Evolutionary conservation across 805 yeast species (phyloP).

Genomic region (Kazachstania taianensis): DNA sequence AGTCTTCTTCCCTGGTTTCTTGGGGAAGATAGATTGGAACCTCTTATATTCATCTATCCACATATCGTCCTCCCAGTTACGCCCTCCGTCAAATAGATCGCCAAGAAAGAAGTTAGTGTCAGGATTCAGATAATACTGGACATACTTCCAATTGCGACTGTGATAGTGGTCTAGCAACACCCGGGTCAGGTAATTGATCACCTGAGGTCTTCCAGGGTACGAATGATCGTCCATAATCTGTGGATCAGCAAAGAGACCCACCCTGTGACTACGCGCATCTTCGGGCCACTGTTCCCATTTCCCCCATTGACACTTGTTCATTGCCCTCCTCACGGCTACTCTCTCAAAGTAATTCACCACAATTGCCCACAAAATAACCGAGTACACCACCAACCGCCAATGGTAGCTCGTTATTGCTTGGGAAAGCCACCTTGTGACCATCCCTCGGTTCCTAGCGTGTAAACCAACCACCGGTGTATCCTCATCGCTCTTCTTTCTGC

Average conservation of each 20-base stretch:
- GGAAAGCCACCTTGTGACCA: too few species aligned
- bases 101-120: constrained; percentile 75
- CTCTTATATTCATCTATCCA: constrained; percentile 68
- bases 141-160: constrained; percentile 57
- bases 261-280: constrained; percentile 34
- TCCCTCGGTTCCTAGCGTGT: too few species aligned
- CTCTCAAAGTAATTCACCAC: constrained; percentile 47
- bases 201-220: constrained; percentile 58
- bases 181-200: constrained; percentile 45
- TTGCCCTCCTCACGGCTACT: constrained; percentile 35
- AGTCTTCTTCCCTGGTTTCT: constrained; percentile 36
- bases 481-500: too few species aligned
- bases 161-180: constrained; percentile 68
- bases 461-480: too few species aligned
- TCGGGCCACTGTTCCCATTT: constrained; percentile 53
- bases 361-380: constrained; percentile 34
- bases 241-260: constrained; percentile 80
- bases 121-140: constrained; percentile 55
- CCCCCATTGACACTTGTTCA: constrained; percentile 50
- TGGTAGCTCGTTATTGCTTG: too few species aligned
- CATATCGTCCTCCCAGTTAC: constrained; percentile 64
- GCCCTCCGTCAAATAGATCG: constrained; percentile 90
- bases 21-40: constrained; percentile 57
- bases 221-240: constrained; percentile 85
- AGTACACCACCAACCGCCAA: constrained; percentile 20